A percentile compares a stretch with the other conserved stretches of the same genome.
These are phyloP conservation scores for Candida sanyaensis DNA, from an alignment of 1,139 yeast genomes.

Conservation along the genomic window DNA sequence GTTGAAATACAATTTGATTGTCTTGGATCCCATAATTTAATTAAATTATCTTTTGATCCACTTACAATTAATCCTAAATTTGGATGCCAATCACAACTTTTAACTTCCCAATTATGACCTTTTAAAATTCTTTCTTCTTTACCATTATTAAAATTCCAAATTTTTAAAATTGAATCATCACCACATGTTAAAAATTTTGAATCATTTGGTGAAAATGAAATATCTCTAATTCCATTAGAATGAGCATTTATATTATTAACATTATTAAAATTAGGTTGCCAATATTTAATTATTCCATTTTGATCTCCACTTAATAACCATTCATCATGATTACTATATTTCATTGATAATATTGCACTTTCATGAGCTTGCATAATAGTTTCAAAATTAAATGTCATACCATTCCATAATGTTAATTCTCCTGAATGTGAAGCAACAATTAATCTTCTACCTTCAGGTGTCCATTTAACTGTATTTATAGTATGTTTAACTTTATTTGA, in stretches of 20 bases:
- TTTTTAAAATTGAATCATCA: constrained; percentile 85
- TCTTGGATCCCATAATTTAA: constrained; percentile 96
- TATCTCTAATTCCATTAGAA: constrained; percentile 77
- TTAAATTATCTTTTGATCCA: constrained; percentile 91
- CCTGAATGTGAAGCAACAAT: constrained; percentile 92
- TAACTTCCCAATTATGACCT: constrained; percentile 99
- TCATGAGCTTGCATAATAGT: constrained; percentile 99
- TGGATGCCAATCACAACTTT: constrained; percentile 97
- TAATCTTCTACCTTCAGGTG: constrained; percentile 92
- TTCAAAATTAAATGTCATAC: constrained; percentile 92
- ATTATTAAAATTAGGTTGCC: constrained; percentile 98
- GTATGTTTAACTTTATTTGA: constrained; percentile 92
- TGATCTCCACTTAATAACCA: constrained; percentile 96
- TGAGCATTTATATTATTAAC: constrained; percentile 87
- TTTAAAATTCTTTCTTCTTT: constrained; percentile 75
- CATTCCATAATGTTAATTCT: constrained; percentile 97
- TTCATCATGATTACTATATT: constrained; percentile 88
- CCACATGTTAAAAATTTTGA: constrained; percentile 88
- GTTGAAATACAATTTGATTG: constrained; percentile 72
- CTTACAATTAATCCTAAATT: constrained; percentile 77
- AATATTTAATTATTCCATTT: constrained; percentile 85
- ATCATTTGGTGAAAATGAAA: constrained; percentile 89
- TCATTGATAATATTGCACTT: constrained; percentile 75
- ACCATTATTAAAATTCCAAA: constrained; percentile 94
- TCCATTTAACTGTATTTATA: constrained; percentile 89